These are phyloP conservation scores for Penicillium sp. DNA, from an alignment of 2,329 filamentous ascomycete genomes.

Conservation along the genomic window DNA sequence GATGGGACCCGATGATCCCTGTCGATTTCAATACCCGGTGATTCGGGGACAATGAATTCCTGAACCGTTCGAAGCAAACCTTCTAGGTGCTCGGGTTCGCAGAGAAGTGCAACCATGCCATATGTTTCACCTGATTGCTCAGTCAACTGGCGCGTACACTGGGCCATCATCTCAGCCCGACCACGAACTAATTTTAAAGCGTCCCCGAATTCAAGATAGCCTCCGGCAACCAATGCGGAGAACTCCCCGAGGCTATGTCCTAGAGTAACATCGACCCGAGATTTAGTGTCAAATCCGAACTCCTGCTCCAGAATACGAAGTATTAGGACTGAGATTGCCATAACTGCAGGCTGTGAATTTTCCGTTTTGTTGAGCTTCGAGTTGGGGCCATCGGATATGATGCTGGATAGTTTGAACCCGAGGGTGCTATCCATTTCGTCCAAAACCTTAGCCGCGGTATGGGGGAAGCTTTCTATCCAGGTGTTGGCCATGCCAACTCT, in stretches of 20 bases:
- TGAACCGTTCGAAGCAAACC: slow-evolving; percentile 70
- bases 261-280: slow-evolving; percentile 75
- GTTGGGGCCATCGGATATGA: slow-evolving; percentile 79
- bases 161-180: slow-evolving; percentile 79
- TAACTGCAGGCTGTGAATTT: slow-evolving; percentile 91
- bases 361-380: slow-evolving; percentile 74
- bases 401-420: slow-evolving; percentile 68
- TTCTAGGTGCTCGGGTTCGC: slow-evolving; percentile 73
- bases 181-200: slow-evolving; percentile 72
- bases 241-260: slow-evolving; percentile 94
- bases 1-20: slow-evolving; percentile 66
- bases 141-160: slow-evolving; percentile 66
- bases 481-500: slow-evolving; percentile 81
- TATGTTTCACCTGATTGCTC: slow-evolving; percentile 73
- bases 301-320: slow-evolving; percentile 81
- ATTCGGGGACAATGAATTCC: slow-evolving; percentile 71
- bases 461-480: slow-evolving; percentile 83
- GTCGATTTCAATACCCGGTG: slow-evolving; percentile 61
- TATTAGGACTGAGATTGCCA: slow-evolving; percentile 90
- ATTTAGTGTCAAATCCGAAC: slow-evolving; percentile 70
- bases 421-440: slow-evolving; percentile 81
- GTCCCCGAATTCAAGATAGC: slow-evolving; percentile 74
- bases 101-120: slow-evolving; percentile 91
- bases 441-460: slow-evolving; percentile 70
- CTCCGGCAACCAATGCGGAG: slow-evolving; percentile 80